Evolutionary conservation across 176 grass and related monocot species (phyloP).

Genomic region (Elaeis guineensis): DNA sequence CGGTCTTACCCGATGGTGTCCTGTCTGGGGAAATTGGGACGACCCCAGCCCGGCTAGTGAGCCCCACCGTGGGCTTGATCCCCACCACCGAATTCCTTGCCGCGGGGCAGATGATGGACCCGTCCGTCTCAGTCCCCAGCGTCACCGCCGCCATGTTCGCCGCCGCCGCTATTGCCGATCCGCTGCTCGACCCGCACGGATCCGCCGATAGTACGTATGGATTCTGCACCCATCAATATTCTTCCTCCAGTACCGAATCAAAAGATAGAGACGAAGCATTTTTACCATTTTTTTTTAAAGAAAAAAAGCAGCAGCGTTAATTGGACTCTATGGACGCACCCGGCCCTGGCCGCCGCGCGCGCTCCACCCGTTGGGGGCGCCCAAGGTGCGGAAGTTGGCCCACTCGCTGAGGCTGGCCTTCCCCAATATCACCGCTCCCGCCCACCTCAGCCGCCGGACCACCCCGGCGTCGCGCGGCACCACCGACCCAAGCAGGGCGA

Average conservation of each 20-base stretch:
- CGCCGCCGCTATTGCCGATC: slow-evolving; percentile 42
- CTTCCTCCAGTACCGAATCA: too few species aligned
- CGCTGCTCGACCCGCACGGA: slow-evolving; percentile 52
- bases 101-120: slow-evolving; percentile 50
- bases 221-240: slow-evolving; percentile 25
- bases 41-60: slow-evolving; percentile 59
- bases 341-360: slow-evolving; percentile 46
- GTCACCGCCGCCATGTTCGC: slow-evolving; percentile 63
- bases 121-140: slow-evolving; percentile 58
- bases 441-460: slow-evolving; percentile 30
- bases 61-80: slow-evolving; percentile 62
- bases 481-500: slow-evolving; percentile 48
- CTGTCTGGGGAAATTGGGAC: slow-evolving; percentile 44
- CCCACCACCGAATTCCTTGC: slow-evolving; percentile 52
- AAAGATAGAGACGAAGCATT: too few species aligned
- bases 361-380: slow-evolving; percentile 27
- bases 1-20: slow-evolving; percentile 47
- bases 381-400: slow-evolving; percentile 30
- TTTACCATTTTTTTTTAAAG: too few species aligned
- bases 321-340: slow-evolving; percentile 6
- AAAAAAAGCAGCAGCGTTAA: too few species aligned
- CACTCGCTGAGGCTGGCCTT: slow-evolving; percentile 61
- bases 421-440: slow-evolving; percentile 52
- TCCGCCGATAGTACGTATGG: slow-evolving; percentile 33
- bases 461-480: slow-evolving; percentile 45